A percentile compares a stretch with the other conserved stretches of the same genome.
Evolutionary conservation across 306 rosid species (phyloP).

Genomic region (Prunus campanulata): DNA sequence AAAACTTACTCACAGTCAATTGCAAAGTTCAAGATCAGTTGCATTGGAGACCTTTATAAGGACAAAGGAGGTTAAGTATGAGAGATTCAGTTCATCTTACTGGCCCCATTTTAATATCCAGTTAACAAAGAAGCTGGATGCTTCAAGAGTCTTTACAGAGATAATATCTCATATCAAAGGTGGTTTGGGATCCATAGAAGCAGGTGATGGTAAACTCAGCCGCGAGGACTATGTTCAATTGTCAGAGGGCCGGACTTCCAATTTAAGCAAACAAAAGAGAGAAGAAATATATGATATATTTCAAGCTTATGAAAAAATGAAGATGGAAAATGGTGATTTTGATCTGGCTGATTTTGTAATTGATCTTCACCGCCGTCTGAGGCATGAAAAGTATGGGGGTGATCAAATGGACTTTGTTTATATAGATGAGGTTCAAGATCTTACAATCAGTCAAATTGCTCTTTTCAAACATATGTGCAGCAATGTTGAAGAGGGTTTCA

Average conservation of each 20-base stretch:
- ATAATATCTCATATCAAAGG: slow-evolving; percentile 78
- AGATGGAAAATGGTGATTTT: slow-evolving; percentile 60
- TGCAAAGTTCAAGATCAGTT: slow-evolving; percentile 39
- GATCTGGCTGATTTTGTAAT: slow-evolving; percentile 74
- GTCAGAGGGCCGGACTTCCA: slow-evolving; percentile 43
- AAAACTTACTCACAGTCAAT: slow-evolving; percentile 18
- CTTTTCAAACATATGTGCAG: slow-evolving; percentile 62
- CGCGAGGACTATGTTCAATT: slow-evolving; percentile 45
- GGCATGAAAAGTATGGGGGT: slow-evolving; percentile 39
- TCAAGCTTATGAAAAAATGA: slow-evolving; percentile 61
- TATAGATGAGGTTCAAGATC: slow-evolving; percentile 85
- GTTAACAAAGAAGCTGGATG: slow-evolving; percentile 54
- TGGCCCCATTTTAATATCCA: slow-evolving; percentile 69
- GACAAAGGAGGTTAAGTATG: slow-evolving; percentile 64
- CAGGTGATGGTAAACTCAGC: slow-evolving; percentile 41
- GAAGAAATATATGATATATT: slow-evolving; percentile 50
- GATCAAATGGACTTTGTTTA: slow-evolving; percentile 59
- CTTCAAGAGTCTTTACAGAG: slow-evolving; percentile 62
- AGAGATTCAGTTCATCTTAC: slow-evolving; percentile 53
- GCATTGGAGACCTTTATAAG: slow-evolving; percentile 49
- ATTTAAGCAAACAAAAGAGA: slow-evolving; percentile 43
- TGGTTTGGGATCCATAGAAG: slow-evolving; percentile 36
- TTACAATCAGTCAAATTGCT: slow-evolving; percentile 75
- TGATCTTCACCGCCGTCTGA: slow-evolving; percentile 56
- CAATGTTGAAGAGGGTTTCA: slow-evolving; percentile 79